Evolutionary conservation across 495 filamentous ascomycete species (phyloP), one percentile per base, ranked within the genome.

Genomic region (Talaromyces trachyspermus): DNA sequence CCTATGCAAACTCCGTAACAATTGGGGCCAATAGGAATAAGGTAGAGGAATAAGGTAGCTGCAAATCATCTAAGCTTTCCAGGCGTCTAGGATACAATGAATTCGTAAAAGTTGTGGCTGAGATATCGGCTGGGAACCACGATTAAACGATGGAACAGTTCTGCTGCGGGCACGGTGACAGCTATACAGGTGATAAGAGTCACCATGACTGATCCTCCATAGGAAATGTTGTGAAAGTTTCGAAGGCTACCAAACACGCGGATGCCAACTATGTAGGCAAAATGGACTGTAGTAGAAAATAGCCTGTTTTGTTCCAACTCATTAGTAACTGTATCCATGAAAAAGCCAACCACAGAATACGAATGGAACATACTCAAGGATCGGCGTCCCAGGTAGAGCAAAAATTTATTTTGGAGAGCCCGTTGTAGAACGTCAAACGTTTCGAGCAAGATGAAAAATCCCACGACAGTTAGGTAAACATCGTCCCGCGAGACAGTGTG

Each of bases 71-170:
- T n/a, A n/a, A n/a, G n/a, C n/a, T n/a, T n/a, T n/a, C n/a, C n/a
- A n/a, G 75, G 68, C 14, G 71, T 79, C 49, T 51, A 50, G 8
- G 48, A 43, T 18, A 40, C 45, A 14, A 50, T 50, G 17, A 50
- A 50, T 4, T 45, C 40, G 20, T 45, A 50, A 19, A 50, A 50
- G 12, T 27, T 25, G 24, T 50, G 48, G 10, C 24, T 19, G 6
- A 50, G 17, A 19, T 36, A 42, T 19, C 32, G 15, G 14, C 38
- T 50, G 4, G 48, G 48, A 4, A 32, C 25, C n/a, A 30, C 17
- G 19, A 50, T 25, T 4, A 50, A 18, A 26, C 48, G 48, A 35
- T 44, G 32, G 27, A 44, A 50, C 18, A 43, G 19, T 19, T 50
- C 48, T 8, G 26, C 48, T 22, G 39, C 19, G 27, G 32, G 37